phyloP scores from a whole-genome alignment of 1,139 yeast genomes.

The Zygoascus meyerae region DNA sequence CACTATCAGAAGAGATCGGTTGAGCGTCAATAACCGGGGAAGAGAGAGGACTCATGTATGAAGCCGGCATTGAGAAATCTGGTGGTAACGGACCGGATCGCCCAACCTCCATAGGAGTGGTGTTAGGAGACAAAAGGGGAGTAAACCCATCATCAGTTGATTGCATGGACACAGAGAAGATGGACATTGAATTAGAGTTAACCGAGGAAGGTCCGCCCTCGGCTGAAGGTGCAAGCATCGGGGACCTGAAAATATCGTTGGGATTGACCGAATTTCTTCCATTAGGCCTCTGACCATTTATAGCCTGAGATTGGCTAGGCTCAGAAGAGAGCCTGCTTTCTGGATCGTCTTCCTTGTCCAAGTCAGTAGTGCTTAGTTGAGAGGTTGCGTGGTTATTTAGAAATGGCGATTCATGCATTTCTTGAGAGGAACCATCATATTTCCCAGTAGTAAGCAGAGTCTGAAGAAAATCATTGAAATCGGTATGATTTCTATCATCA shows the following conservation, averaged over 20 bases:
- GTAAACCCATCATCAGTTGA: slow-evolving; percentile 41
- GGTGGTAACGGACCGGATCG: slow-evolving; percentile 18
- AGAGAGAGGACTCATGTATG: slow-evolving; percentile 47
- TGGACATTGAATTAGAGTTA: slow-evolving; percentile 2
- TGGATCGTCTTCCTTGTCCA: too few species aligned
- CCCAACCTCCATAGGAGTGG: slow-evolving; percentile 52
- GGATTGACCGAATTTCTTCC: slow-evolving; percentile 17
- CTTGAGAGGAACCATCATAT: slow-evolving; percentile 3
- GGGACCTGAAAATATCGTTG: slow-evolving; percentile 24
- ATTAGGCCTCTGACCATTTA: not conserved
- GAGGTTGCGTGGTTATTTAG: not conserved
- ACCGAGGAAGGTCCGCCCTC: slow-evolving; percentile 8
- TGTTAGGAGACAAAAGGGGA: slow-evolving; percentile 72
- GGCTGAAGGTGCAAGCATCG: slow-evolving; percentile 16
- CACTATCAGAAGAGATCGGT: slow-evolving; percentile 26
- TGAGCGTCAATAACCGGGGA: slow-evolving; percentile 54
- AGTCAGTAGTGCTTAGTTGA: too few species aligned
- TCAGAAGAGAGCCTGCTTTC: too few species aligned
- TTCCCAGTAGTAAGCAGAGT: slow-evolving; percentile 3
- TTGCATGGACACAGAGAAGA: slow-evolving; percentile 4
- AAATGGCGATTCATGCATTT: slow-evolving; percentile 9
- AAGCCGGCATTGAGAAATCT: slow-evolving; percentile 30
- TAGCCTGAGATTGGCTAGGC: not conserved
- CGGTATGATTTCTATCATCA: slow-evolving; percentile 10
- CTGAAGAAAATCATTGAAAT: slow-evolving; percentile 16